Evolutionary conservation across 345 rosid species (phyloP), one percentile per base, ranked within the genome.

Genomic region (Lepidium sativum): DNA sequence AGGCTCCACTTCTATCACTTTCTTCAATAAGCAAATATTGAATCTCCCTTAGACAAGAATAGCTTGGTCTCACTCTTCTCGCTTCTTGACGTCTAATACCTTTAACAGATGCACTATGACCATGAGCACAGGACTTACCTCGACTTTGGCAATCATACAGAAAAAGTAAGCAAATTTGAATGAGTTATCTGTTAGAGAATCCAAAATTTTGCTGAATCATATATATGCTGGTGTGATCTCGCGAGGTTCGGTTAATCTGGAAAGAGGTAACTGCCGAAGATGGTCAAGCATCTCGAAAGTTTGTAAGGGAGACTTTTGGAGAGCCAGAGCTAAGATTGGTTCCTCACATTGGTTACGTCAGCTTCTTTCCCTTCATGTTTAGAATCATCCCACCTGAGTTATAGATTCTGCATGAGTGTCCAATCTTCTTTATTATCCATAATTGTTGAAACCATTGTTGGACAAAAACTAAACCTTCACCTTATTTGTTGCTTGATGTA

Each of bases 81-180:
- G 17, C 11, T 16, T 48, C 32, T 48, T 18, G 8, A 32, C 27
- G 6, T 61, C 33, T 50, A 13, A 45, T 11, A 25, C 5, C 5
- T 27, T 21, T 56, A 50, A 50, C 90, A 94, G 97, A 83, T 90
- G 88, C 96, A 94, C 73, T 80, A 86, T 73, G 91, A 92, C 80
- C 78, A 82, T 43, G 78, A 77, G 5, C 68, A 71, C 77, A 96
- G 97, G 73, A 82, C 96, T 70, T 92, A 87, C 71, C 81, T 84
- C 58, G 98, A 92, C 78, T 92, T 79, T 63, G 97, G 98, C 37
- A 86, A 92, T 72, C 97, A 92, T 64, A 86, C 96, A 17, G 97
- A 92, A 78, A 78, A 89, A 79, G 97, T 89, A 74, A 57, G 71
- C 1, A 57, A 56, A 8, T 18, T 55, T 20, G 17, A 43, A 20